Base-by-base conservation (phyloP, 331 rosid genomes). In the Cydonia oblonga region DNA sequence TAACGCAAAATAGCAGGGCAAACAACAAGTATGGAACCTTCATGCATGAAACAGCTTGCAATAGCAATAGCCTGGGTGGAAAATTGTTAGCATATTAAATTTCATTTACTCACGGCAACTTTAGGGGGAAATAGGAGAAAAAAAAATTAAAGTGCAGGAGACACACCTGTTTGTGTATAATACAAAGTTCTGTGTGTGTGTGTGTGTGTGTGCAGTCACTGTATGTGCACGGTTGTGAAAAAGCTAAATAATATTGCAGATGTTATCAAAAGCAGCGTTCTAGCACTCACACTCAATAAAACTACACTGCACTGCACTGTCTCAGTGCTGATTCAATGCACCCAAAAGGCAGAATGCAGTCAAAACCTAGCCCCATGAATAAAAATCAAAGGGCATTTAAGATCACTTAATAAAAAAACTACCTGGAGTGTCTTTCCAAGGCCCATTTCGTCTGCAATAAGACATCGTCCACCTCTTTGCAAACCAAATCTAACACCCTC, bases 381-480 rank as follows among this genome's bases (percentile, higher is more conserved):
- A 44, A 23, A 35, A 53, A 75, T 44, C 24, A 15, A 42, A 52
- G 7, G 28, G 40, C 9, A 52, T 16, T 62, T 30, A 69, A 13
- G 42, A 35, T 30, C 33, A 23, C 61, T 35, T 26, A 20, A 59
- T 25, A 54, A 40, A 46, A 59, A 70, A 30, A n/a, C 14, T 35
- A 93, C 98, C 96, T 93, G 98, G 15, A 93, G 87, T 29, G 98
- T 93, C 74, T 93, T 93, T 42, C 98, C 98, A n/a, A 93, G 96
- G 53, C 97, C 97, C 98, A 93, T 93, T 38, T 93, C 97, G 52
- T 93, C 98, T 0, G 96, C 97, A 73, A 93, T 93, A 60, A 93
- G 96, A 85, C 96, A 91, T 10, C 98, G 80, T 1, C 87, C 96
- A 20, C 98, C 98, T 78, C 97, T 88, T 61, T 81, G 84, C 82